A percentile compares a stretch with the other conserved stretches of the same genome.
Conservation (phyloP, 345 rosid species). For the Eucalyptus rudis region DNA sequence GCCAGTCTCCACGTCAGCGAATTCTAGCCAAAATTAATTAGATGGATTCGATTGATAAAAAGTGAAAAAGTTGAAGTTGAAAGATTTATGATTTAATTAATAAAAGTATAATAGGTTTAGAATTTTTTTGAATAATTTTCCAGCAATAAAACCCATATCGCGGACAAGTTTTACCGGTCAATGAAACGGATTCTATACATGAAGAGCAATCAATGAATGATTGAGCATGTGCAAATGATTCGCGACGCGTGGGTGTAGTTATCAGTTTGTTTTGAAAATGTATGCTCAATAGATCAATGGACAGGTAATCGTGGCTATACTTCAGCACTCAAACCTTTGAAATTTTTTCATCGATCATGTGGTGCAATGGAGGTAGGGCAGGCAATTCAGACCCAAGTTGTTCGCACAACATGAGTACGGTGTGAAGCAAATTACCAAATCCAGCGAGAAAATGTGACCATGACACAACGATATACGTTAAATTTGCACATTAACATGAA, state of each 20-base stretch:
- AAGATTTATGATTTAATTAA: no score
- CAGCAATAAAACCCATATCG: neutral
- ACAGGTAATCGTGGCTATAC: neutral
- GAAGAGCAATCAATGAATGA: neutral
- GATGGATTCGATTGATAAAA: neutral
- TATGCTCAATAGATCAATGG: neutral
- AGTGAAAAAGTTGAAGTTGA: neutral
- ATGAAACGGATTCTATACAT: neutral
- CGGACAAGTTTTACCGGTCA: neutral
- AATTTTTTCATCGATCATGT: neutral
- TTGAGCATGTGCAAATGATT: neutral
- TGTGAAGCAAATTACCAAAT: no score
- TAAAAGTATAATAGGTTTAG: no score
- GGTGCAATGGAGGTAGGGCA: neutral
- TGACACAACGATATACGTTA: no score
- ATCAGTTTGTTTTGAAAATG: neutral
- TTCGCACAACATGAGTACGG: neutral
- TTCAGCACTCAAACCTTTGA: neutral
- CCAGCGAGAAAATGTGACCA: no score
- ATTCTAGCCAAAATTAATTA: fast-evolving
- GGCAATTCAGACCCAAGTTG: neutral
- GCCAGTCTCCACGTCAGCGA: fast-evolving
- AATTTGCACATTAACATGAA: no score
- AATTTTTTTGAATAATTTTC: neutral
- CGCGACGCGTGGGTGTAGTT: fast-evolving